Evolutionary conservation across 176 grass and related monocot genomes (phyloP), one percentile per base, ranked within the genome.

Genomic region (Neostapfia colusana): DNA sequence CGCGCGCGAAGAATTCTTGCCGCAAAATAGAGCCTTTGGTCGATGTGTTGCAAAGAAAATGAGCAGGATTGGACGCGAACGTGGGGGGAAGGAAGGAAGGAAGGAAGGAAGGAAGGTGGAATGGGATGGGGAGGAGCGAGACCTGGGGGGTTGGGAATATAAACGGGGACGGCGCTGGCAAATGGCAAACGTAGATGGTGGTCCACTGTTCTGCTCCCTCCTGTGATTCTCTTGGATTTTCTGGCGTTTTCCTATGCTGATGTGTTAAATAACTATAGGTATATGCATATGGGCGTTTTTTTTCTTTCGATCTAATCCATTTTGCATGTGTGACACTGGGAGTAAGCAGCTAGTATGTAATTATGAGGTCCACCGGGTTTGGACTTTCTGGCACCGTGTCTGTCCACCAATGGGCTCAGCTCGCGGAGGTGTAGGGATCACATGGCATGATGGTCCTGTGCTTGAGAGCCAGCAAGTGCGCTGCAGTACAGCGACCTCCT

Each of bases 291-390:
- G 3, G 10, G 2, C 7, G 31, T 15, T 51, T 66, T 20, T 14
- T 17, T 39, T 27, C n/a, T 11, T 63, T 0, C 61, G 59, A 6
- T 65, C 66, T 80, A 54, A 54, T 69, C 53, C 69, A 79, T 79
- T 74, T 79, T 69, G 81, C 81, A 84, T 75, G 70, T 76, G 76
- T 48, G 69, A 74, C 81, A 65, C 76, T 80, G 53, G 69, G 63
- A 69, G 69, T 56, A 63, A 75, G 76, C 76, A 48, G 46, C 23
- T 23, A 25, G n/a, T 31, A 31, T 31, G 31, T 79, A 75, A 80
- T 88, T 65, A 75, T 80, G 44, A 80, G 76, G 86, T 65, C 81
- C 86, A 80, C 81, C 63, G 64, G 76, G 64, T 79, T 84, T 84
- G 76, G 86, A 88, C 70, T 65, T 58, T 80, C 21, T 75, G 61